These are phyloP conservation scores for Mucor plumbeus DNA, from an alignment of 371 early-diverging fungal species.

Conservation along the genomic window DNA sequence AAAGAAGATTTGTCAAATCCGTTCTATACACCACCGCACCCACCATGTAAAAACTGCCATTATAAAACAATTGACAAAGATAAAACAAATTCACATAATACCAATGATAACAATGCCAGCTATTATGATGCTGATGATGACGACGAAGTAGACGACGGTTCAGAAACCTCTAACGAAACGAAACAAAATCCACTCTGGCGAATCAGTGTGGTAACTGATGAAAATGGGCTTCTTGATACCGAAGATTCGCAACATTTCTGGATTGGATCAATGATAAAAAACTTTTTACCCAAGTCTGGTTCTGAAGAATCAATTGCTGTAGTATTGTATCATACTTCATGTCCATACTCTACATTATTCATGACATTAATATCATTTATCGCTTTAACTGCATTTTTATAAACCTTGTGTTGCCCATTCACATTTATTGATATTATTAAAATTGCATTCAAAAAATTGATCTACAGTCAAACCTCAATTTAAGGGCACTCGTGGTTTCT, in stretches of 20 bases:
- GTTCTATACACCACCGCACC: conserved; percentile 21
- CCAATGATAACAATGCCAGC: background rate
- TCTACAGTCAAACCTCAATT: too few relatives aligned
- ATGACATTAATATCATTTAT: background rate
- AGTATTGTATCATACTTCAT: background rate
- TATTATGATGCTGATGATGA: conserved; percentile 5
- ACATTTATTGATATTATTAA: too few relatives aligned
- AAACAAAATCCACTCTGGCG: conserved; percentile 3
- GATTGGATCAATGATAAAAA: conserved; percentile 9
- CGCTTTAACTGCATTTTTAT: background rate
- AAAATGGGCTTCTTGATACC: conserved; percentile 4
- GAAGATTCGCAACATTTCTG: conserved; percentile 13
- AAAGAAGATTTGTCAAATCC: conserved; percentile 21
- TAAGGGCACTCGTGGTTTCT: too few relatives aligned
- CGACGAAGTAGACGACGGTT: background rate
- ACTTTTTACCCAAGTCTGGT: background rate
- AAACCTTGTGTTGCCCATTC: background rate
- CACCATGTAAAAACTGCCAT: conserved; percentile 2
- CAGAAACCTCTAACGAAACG: background rate
- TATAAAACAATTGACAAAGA: background rate
- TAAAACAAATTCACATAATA: background rate
- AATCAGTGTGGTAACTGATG: conserved; percentile 7
- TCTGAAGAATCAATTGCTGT: background rate
- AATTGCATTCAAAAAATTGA: too few relatives aligned
- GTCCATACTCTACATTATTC: background rate